Base-by-base conservation (phyloP, 139 green algal genomes). In the Chlamydomonas applanata region DNA sequence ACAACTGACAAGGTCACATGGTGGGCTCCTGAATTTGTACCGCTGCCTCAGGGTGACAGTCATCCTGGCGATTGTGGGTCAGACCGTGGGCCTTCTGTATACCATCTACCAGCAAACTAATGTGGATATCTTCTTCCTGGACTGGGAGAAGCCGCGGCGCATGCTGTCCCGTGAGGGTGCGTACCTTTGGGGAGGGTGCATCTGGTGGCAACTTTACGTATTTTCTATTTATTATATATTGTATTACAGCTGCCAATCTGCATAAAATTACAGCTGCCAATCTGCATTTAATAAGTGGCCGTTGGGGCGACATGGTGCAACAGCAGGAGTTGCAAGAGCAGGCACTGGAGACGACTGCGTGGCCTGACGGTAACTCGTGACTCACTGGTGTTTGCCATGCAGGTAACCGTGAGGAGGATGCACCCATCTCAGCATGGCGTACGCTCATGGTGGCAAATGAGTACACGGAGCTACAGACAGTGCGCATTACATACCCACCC, bases 51-150 rank as follows among this genome's bases (percentile, higher is more conserved):
- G 45, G 53, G 75, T 84, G 36, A 87, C 82, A 2, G 78, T 89
- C 25, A 79, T 87, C 35, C 65, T 91, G 35, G 84, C 84, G 1
- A 75, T 89, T 16, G 78, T 88, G 30, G 79, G 84, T 4, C 84
- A 91, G 76, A 73, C 63, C 14, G 35, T 87, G 59, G 82, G 64
- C 34, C 54, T 89, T 45, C 34, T 84, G 25, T 77, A 76, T 34
- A 83, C 71, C 61, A 40, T 91, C 9, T 87, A 72, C 35, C 35
- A 33, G 27, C 76, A 77, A 53, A 74, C 63, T 49, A 77, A 70
- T 9, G 61, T 74, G 0, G 86, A 92, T 65, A 62, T 92, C 0
- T 91, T 91, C 73, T 90, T 92, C 78, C 62, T 92, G 20, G 88
- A 92, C 60, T 92, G 88, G 88, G 88, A 92, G 78, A 89, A 88